These are phyloP conservation scores for Tylopilus intermedius DNA, from an alignment of 768 basidiomycete species.

Conservation along the genomic window DNA sequence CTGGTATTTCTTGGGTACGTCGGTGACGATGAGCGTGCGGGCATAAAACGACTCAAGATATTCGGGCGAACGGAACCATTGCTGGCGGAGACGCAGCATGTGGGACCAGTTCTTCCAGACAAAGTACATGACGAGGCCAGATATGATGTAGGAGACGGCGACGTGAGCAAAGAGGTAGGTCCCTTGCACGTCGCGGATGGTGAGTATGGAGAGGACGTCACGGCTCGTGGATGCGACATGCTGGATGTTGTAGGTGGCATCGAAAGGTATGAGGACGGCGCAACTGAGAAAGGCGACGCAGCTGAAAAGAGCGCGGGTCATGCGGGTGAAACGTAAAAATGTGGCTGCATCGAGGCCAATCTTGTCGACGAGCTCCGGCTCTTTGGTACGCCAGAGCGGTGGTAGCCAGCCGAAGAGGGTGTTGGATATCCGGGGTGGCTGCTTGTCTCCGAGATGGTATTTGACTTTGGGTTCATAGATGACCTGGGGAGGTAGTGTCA, in stretches of 20 bases:
- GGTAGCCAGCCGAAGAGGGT: conserved; percentile 87
- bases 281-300: conserved; percentile 61
- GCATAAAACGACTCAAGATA: conserved; percentile 91
- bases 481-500: conserved; percentile 43
- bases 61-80: conserved; percentile 88
- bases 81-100: conserved; percentile 74
- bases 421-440: conserved; percentile 76
- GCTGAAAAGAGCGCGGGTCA: conserved; percentile 72
- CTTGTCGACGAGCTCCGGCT: conserved; percentile 84
- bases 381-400: conserved; percentile 76
- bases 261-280: conserved; percentile 78
- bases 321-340: conserved; percentile 86
- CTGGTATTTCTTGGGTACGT: conserved; percentile 75
- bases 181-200: conserved; percentile 77
- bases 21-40: conserved; percentile 78
- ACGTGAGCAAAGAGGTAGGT: conserved; percentile 79
- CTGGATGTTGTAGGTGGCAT: conserved; percentile 76
- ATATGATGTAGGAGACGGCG: conserved; percentile 76
- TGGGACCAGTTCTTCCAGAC: conserved; percentile 71
- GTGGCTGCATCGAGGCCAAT: conserved; percentile 90
- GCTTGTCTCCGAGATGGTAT: conserved; percentile 74
- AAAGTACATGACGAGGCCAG: conserved; percentile 62
- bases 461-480: conserved; percentile 94
- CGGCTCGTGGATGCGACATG: conserved; percentile 48
- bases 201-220: conserved; percentile 72